Percentiles rank a stretch among this genome's conserved stretches.
Conservation (phyloP, 148 eudicot species). For the Amaranthus palmeri region DNA sequence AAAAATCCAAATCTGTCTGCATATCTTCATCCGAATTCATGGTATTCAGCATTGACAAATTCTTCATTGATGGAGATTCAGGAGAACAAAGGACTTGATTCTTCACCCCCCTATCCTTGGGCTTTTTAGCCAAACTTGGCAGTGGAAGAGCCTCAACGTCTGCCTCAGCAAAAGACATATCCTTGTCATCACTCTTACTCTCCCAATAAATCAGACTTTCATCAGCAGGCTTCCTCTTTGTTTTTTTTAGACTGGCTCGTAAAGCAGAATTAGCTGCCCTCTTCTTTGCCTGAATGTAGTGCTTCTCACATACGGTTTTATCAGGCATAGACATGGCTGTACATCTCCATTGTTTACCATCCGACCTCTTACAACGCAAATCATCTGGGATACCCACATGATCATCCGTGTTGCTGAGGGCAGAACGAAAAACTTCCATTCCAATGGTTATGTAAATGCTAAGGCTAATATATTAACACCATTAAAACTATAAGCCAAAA, state of each 20-base stretch:
- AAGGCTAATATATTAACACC: neutral
- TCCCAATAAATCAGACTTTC: constrained; percentile 57
- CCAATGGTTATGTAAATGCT: neutral
- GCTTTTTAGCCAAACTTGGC: constrained; percentile 36
- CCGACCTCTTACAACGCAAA: constrained; percentile 92
- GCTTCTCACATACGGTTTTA: constrained; percentile 95
- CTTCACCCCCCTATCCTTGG: constrained; percentile 41
- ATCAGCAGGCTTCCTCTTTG: constrained; percentile 56
- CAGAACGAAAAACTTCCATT: constrained; percentile 31
- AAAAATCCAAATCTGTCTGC: constrained; percentile 37
- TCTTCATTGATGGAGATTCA: constrained; percentile 42
- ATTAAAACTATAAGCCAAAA: neutral
- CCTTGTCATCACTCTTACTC: constrained; percentile 85
- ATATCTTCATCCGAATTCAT: constrained; percentile 47
- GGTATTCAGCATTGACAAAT: constrained; percentile 31
- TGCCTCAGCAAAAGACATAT: constrained; percentile 34
- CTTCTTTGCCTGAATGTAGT: constrained; percentile 93
- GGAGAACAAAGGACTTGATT: constrained; percentile 45
- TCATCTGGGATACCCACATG: constrained; percentile 75
- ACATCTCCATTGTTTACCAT: constrained; percentile 99
- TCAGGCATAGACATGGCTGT: constrained; percentile 98
- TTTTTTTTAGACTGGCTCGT: constrained; percentile 78
- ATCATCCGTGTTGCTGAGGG: constrained; percentile 56
- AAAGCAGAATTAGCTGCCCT: constrained; percentile 94
- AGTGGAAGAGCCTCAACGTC: constrained; percentile 43